Evolutionary conservation across 2,329 filamentous ascomycete species (phyloP).

Genomic region (Colletotrichum acutatum): DNA sequence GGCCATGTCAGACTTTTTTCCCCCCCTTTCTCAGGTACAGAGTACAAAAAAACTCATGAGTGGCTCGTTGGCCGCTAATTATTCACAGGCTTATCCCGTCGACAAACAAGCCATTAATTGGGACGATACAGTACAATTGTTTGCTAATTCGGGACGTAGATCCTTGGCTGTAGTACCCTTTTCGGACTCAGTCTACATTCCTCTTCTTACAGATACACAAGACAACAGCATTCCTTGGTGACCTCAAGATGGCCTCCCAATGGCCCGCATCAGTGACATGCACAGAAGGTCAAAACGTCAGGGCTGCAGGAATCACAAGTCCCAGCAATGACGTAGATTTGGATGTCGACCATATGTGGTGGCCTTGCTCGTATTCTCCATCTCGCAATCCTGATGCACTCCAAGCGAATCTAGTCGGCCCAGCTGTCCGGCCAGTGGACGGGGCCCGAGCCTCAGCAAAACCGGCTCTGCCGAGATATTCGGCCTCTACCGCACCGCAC

Average conservation of each 20-base stretch:
- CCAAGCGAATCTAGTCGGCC: constrained; percentile 1
- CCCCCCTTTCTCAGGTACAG: neutral
- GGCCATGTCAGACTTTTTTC: constrained; percentile 1
- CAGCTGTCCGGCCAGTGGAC: constrained; percentile 28
- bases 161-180: constrained; percentile 13
- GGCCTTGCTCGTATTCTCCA: neutral
- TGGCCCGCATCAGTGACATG: neutral
- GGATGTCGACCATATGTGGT: constrained; percentile 1
- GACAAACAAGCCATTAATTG: constrained; percentile 1
- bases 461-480: constrained; percentile 22
- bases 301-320: constrained; percentile 12
- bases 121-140: constrained; percentile 16
- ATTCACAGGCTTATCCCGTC: neutral
- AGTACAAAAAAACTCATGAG: neutral
- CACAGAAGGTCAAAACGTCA: neutral
- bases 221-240: constrained; percentile 23
- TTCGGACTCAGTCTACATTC: constrained; percentile 13
- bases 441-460: constrained; percentile 12
- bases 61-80: constrained; percentile 1
- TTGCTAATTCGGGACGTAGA: neutral
- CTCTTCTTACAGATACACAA: neutral
- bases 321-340: constrained; percentile 19
- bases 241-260: constrained; percentile 2
- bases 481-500: constrained; percentile 12
- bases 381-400: neutral